phyloP scores from a whole-genome alignment of 805 yeast species.

The Candida adriatica region DNA sequence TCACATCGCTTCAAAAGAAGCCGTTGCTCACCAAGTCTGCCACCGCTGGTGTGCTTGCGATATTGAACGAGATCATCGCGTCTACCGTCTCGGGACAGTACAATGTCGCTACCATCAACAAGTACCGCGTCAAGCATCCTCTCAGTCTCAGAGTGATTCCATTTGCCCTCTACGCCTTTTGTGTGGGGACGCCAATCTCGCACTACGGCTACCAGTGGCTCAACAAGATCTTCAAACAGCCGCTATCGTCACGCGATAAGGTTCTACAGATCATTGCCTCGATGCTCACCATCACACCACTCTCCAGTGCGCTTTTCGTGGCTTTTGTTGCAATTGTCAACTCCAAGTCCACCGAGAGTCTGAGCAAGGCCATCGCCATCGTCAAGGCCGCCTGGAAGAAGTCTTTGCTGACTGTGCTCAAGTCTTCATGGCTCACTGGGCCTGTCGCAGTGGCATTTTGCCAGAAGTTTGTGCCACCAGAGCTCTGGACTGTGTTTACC shows the following conservation, averaged over 20 bases:
- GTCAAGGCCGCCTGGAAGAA: conserved; percentile 27
- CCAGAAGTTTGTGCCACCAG: conserved; percentile 49
- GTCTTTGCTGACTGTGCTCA: conserved; percentile 41
- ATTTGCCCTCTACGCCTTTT: conserved; percentile 50
- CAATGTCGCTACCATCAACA: conserved; percentile 17
- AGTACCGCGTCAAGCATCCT: conserved; percentile 19
- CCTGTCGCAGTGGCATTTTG: conserved; percentile 46
- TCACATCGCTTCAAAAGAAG: conserved; percentile 33
- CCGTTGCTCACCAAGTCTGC: conserved; percentile 55
- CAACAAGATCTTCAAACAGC: conserved; percentile 37
- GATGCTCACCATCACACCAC: conserved; percentile 50
- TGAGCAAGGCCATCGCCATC: conserved; percentile 7
- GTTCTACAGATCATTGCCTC: conserved; percentile 45
- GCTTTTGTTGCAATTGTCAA: conserved; percentile 48
- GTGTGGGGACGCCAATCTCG: conserved; percentile 49
- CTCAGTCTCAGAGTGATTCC: conserved; percentile 35
- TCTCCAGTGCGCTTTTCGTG: conserved; percentile 40
- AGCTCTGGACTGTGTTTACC: conserved; percentile 61
- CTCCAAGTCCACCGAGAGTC: conserved; percentile 10
- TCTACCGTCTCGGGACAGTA: conserved; percentile 42
- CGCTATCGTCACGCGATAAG: conserved; percentile 33
- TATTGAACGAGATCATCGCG: conserved; percentile 54
- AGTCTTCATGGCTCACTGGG: conserved; percentile 48
- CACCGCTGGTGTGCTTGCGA: conserved; percentile 49
- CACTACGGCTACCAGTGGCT: conserved; percentile 46